Evolutionary conservation across 2,329 filamentous ascomycete species (phyloP), one percentile per base, ranked within the genome.

Genomic region (Elsinoe perseae): DNA sequence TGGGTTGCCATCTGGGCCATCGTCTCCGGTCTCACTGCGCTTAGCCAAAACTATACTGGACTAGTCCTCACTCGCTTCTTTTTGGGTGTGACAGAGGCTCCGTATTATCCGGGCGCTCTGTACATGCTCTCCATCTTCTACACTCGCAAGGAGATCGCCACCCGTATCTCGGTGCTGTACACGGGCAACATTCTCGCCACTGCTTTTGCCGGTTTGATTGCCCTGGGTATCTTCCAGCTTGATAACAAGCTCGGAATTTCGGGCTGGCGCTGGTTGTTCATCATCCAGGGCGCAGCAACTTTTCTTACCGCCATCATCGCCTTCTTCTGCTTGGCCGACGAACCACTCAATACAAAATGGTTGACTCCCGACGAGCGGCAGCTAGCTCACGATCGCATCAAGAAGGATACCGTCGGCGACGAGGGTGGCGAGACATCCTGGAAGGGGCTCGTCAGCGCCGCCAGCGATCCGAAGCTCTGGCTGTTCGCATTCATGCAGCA

Each of bases 401-500:
- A 75, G 50, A 70, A 72, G 50, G 79, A 82, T 59, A 79, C 77
- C 5, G 72, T 80, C 6, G 75, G 75, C 25, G 75, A 75, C 25
- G 64, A 72, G 20, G 67, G 69, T 23, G 72, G 70, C 40, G 73
- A 70, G 4, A 76, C 70, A 4, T 70, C 72, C 2, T 75, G 68
- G 71, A 70, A 72, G 3, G 78, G 79, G 2, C 70, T 80, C 27
- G 73, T 74, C 62, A 72, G 77, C 58, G 78, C 78, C 0, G 69
- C 72, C 54, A 64, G 63, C 10, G 79, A 82, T 58, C 75, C 74
- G 61, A 71, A 77, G 54, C 74, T 78, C 0, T 81, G 77, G 73
- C 64, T 81, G 2, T 76, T 80, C 59, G 74, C 73, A 4, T 67
- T 80, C 32, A 80, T 80, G 77, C 76, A 80, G 61, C 79, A 80